Conservation (phyloP, 495 filamentous ascomycete genomes). For the Hypoxylon lienhwacheense region DNA sequence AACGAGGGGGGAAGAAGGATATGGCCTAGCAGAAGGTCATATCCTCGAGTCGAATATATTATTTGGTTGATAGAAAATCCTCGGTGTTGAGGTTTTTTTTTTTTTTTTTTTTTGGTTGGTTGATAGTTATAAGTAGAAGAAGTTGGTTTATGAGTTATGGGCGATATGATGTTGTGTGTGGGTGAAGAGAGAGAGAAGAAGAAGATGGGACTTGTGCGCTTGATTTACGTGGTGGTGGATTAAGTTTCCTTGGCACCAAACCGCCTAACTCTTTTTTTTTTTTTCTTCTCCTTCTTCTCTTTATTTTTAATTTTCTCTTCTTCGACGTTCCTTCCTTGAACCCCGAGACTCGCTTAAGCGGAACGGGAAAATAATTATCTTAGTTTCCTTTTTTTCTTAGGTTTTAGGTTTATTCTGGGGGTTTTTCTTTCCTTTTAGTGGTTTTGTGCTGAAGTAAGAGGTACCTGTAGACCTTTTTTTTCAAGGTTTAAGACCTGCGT, state of each 20-base stretch:
- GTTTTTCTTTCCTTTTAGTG: too few species aligned
- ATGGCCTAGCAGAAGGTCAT: constrained; percentile 42
- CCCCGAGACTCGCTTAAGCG: constrained; percentile 29
- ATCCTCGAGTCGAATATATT: constrained; percentile 26
- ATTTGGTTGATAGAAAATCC: constrained; percentile 19
- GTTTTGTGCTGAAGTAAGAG: too few species aligned
- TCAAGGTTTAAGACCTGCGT: too few species aligned
- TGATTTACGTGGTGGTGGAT: constrained; percentile 12
- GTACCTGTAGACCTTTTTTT: too few species aligned
- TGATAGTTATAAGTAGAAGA: constrained; percentile 10
- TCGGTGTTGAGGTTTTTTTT: constrained; percentile 15
- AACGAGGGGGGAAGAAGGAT: constrained; percentile 36
- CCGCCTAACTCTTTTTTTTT: constrained; percentile 19
- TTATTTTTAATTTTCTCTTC: not conserved
- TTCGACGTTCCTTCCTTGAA: not conserved
- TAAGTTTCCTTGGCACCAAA: constrained; percentile 20
- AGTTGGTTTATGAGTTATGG: constrained; percentile 10
- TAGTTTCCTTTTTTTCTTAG: constrained; percentile 8
- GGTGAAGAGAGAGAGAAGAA: too few species aligned
- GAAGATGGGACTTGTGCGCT: constrained; percentile 5
- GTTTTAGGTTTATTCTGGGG: too few species aligned
- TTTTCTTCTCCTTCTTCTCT: not conserved
- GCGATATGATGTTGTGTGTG: constrained; percentile 13
- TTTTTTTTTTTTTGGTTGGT: too few species aligned
- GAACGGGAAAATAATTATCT: constrained; percentile 28